Evolutionary conservation across 805 yeast species (phyloP), one percentile per base, ranked within the genome.

Genomic region (Candida stauntonica): DNA sequence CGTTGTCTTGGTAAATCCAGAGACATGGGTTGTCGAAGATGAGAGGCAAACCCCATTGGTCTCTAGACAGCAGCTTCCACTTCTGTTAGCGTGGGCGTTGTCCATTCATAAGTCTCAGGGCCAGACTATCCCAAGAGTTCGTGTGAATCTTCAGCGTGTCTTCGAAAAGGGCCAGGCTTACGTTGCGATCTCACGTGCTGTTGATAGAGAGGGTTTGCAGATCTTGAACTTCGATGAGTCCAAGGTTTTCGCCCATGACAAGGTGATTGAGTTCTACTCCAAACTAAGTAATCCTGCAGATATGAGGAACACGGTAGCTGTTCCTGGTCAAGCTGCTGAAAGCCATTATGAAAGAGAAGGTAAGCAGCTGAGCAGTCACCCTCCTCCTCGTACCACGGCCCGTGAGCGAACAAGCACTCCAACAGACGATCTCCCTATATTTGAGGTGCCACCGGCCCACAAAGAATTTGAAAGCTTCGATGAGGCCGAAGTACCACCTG

Each of bases 21-120:
- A 91, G 55, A 69, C 69, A 12, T 91, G 96, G 87, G 72, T 71
- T 0, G 67, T 86, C 17, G 91, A 81, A 46, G 94, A 87, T 59
- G 87, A 83, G 36, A 63, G 70, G 17, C 86, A 82, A 16, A 68
- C 68, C 7, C 75, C 81, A 0, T 48, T 86, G 12, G 95, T 86
- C 1, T 69, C 82, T 2, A 68, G 97, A 51, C 67, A 70, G 0
- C 99, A 93, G 55, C 50, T 93, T 2, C 99, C 99, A 0, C 63
- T 93, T 37, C 79, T 91, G 51, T 65, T 89, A n/a, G 95, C 99
- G 0, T 93, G 98, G 97, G 88, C 99, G 0, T 62, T 93, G 31
- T 88, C 97, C 0, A 89, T 93, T 31, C 99, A 93, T 58, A 91
- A 93, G 63, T 80, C 97, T 0, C 99, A 91, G 59, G 99, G 99